Evolutionary conservation across 2,329 filamentous ascomycete species (phyloP).

Genomic region (Blumeria graminis): DNA sequence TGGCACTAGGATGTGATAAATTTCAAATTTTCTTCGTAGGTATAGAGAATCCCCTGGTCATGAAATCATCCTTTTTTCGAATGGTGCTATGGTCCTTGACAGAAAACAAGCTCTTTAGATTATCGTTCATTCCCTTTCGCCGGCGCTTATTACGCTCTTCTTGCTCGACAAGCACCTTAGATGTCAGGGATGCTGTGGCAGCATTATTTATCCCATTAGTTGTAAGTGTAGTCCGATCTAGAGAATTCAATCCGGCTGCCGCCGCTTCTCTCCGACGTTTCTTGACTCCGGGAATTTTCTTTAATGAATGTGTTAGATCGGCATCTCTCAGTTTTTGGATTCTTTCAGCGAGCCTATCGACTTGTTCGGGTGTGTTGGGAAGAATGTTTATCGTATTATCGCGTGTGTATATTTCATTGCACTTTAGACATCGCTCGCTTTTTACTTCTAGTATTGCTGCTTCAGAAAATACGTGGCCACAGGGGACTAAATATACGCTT

Average conservation of each 20-base stretch:
- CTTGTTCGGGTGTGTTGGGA: slow-evolving; percentile 44
- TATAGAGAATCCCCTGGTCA: slow-evolving; percentile 31
- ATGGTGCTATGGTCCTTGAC: slow-evolving; percentile 18
- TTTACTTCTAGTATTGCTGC: slow-evolving; percentile 62
- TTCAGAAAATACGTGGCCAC: slow-evolving; percentile 83
- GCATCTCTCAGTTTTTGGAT: slow-evolving; percentile 42
- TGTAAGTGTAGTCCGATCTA: slow-evolving; percentile 13
- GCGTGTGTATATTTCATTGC: slow-evolving; percentile 45
- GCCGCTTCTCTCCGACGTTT: slow-evolving; percentile 40
- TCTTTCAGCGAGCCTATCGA: slow-evolving; percentile 39
- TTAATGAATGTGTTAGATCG: slow-evolving; percentile 65
- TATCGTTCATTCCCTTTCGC: slow-evolving; percentile 36
- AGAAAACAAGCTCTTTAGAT: slow-evolving; percentile 28
- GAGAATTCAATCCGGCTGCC: slow-evolving; percentile 7
- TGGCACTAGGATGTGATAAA: too few species aligned
- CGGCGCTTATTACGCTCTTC: slow-evolving; percentile 57
- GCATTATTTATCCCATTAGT: slow-evolving; percentile 56
- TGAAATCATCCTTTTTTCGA: slow-evolving; percentile 25
- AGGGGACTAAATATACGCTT: slow-evolving; percentile 77
- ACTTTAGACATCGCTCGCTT: slow-evolving; percentile 41
- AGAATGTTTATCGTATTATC: slow-evolving; percentile 70
- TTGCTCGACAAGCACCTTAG: slow-evolving; percentile 69
- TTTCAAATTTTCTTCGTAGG: slow-evolving; percentile 15
- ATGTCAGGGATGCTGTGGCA: slow-evolving; percentile 62
- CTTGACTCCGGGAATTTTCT: slow-evolving; percentile 50